These are phyloP conservation scores for Candida suzukii DNA, from an alignment of 805 yeast genomes.

Conservation along the genomic window DNA sequence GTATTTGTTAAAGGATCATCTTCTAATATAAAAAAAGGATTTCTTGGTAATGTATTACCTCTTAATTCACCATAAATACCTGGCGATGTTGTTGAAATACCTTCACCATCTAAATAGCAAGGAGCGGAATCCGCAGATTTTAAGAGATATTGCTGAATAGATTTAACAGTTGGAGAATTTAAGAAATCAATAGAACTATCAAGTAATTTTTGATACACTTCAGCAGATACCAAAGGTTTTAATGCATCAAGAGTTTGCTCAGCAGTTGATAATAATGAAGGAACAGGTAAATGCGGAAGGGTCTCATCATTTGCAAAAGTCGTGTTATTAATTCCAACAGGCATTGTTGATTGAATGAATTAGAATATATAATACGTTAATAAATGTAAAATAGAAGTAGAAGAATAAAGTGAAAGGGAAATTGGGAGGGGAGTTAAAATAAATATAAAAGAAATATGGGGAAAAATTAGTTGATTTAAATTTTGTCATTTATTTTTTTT, in stretches of 20 bases:
- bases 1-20: slow-evolving; percentile 62
- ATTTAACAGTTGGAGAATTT: slow-evolving; percentile 31
- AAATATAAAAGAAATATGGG: no score
- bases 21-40: slow-evolving; percentile 68
- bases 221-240: slow-evolving; percentile 50
- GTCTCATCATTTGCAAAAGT: slow-evolving; percentile 35
- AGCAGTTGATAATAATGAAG: slow-evolving; percentile 43
- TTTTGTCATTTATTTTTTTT: no score
- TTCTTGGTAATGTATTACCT: slow-evolving; percentile 67
- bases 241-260: slow-evolving; percentile 47
- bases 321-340: slow-evolving; percentile 3
- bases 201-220: slow-evolving; percentile 41
- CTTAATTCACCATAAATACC: slow-evolving; percentile 57
- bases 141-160: slow-evolving; percentile 47
- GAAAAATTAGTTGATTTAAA: no score
- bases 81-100: slow-evolving; percentile 42
- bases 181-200: slow-evolving; percentile 39
- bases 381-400: no score
- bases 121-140: slow-evolving; percentile 36
- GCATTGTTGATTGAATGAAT: not conserved
- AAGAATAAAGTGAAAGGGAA: not conserved
- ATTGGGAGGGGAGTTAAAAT: no score
- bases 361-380: not conserved
- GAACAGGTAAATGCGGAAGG: slow-evolving; percentile 59
- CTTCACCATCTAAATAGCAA: slow-evolving; percentile 47